These are phyloP conservation scores for Castanopsis chinensis DNA, from an alignment of 306 rosid species.

Conservation along the genomic window DNA sequence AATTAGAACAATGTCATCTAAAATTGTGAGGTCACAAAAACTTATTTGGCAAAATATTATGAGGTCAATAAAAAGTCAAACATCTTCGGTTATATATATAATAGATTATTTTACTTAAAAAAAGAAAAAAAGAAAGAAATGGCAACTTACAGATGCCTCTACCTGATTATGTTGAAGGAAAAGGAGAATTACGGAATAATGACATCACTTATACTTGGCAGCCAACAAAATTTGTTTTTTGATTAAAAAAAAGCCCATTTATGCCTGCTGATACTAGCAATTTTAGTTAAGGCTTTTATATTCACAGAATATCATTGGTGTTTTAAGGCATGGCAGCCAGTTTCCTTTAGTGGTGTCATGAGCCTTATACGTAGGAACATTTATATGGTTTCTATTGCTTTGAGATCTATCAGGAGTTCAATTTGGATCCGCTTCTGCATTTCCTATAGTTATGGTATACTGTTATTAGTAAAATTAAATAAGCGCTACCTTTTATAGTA, in stretches of 20 bases:
- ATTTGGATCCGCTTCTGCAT: neutral
- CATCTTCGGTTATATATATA: no score
- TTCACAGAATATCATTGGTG: neutral
- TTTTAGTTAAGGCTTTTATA: neutral
- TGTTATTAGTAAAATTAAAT: neutral
- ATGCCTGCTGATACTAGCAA: neutral
- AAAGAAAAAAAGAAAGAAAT: no score
- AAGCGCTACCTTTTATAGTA: neutral
- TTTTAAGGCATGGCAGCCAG: neutral
- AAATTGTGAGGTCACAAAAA: no score
- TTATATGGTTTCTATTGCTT: neutral
- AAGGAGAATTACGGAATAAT: neutral
- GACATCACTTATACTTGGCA: neutral
- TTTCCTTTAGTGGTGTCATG: neutral
- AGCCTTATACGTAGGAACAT: neutral
- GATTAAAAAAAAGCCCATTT: neutral
- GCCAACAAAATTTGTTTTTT: neutral
- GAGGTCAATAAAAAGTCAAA: no score
- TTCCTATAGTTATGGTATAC: neutral
- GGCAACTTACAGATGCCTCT: neutral
- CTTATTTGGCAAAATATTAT: no score
- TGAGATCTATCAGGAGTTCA: neutral
- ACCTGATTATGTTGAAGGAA: neutral
- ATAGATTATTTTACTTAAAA: no score
- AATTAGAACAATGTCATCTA: no score